These are phyloP conservation scores for Croton setiger DNA, from an alignment of 441 rosid species.

Conservation along the genomic window DNA sequence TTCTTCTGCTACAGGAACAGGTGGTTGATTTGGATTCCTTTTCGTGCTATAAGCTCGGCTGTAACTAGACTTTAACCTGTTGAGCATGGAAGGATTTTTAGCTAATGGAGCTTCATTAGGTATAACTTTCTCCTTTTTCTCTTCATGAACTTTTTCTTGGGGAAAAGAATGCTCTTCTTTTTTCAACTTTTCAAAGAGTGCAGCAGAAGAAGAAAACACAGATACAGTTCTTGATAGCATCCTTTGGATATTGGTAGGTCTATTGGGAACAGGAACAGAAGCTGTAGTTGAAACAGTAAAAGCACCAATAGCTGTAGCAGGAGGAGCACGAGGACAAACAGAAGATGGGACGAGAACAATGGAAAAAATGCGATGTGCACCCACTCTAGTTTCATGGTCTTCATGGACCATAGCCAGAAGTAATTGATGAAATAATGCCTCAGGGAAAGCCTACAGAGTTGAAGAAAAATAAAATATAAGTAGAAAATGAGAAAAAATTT, in stretches of 20 bases:
- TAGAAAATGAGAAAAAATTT: background rate
- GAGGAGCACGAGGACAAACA: slow-evolving; percentile 54
- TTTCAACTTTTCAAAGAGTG: slow-evolving; percentile 69
- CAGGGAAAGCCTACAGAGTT: slow-evolving; percentile 70
- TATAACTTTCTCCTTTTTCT: slow-evolving; percentile 16
- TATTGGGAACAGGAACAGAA: slow-evolving; percentile 37
- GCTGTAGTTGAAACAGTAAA: background rate
- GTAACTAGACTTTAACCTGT: slow-evolving; percentile 64
- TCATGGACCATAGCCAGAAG: slow-evolving; percentile 82
- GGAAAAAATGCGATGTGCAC: slow-evolving; percentile 84
- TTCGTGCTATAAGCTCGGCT: slow-evolving; percentile 49
- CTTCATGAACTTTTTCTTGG: slow-evolving; percentile 26
- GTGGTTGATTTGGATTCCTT: slow-evolving; percentile 29
- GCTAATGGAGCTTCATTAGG: slow-evolving; percentile 25
- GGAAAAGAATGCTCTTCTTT: slow-evolving; percentile 38
- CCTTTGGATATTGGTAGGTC: slow-evolving; percentile 57
- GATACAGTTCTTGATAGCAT: slow-evolving; percentile 87
- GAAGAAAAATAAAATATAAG: background rate
- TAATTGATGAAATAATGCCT: slow-evolving; percentile 80
- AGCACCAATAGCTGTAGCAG: background rate
- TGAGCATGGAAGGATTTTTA: slow-evolving; percentile 43
- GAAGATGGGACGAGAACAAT: slow-evolving; percentile 89
- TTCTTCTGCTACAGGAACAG: slow-evolving; percentile 29
- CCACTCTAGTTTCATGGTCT: slow-evolving; percentile 73
- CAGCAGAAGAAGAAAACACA: slow-evolving; percentile 93